Evolutionary conservation across 306 rosid genomes (phyloP).

Genomic region (Begonia fuchsioides): DNA sequence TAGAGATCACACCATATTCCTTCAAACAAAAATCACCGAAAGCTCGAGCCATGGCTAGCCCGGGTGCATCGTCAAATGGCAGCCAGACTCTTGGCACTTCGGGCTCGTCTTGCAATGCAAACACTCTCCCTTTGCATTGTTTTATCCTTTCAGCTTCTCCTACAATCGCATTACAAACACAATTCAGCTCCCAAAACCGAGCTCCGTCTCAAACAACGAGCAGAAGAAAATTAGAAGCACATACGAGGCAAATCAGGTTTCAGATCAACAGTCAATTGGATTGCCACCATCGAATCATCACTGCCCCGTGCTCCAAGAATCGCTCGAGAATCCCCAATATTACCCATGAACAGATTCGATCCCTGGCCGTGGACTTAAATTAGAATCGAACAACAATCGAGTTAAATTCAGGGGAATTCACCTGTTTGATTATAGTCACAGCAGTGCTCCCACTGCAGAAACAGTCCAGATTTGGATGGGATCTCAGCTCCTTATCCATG

Average conservation of each 20-base stretch:
- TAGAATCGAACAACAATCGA: slow-evolving; percentile 8
- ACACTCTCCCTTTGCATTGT: slow-evolving; percentile 76
- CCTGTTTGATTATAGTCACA: slow-evolving; percentile 79
- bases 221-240: slow-evolving; percentile 7
- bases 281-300: slow-evolving; percentile 55
- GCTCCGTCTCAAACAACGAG: neutral
- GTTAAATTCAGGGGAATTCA: slow-evolving; percentile 9
- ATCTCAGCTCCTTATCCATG: slow-evolving; percentile 87
- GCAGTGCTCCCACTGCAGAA: slow-evolving; percentile 94
- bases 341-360: slow-evolving; percentile 62
- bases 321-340: slow-evolving; percentile 91
- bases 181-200: slow-evolving; percentile 3
- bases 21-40: slow-evolving; percentile 90
- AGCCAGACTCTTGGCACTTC: slow-evolving; percentile 90
- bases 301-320: slow-evolving; percentile 76
- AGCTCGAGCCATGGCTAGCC: slow-evolving; percentile 98
- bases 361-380: slow-evolving; percentile 40
- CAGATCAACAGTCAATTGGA: slow-evolving; percentile 81
- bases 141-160: slow-evolving; percentile 94
- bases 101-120: slow-evolving; percentile 94
- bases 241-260: slow-evolving; percentile 92
- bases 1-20: slow-evolving; percentile 87
- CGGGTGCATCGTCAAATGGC: slow-evolving; percentile 92
- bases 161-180: slow-evolving; percentile 9
- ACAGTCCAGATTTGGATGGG: slow-evolving; percentile 84